These are phyloP conservation scores for Neotropicomus parvogracilis DNA, from an alignment of 1,284 basidiomycete genomes.

Conservation along the genomic window DNA sequence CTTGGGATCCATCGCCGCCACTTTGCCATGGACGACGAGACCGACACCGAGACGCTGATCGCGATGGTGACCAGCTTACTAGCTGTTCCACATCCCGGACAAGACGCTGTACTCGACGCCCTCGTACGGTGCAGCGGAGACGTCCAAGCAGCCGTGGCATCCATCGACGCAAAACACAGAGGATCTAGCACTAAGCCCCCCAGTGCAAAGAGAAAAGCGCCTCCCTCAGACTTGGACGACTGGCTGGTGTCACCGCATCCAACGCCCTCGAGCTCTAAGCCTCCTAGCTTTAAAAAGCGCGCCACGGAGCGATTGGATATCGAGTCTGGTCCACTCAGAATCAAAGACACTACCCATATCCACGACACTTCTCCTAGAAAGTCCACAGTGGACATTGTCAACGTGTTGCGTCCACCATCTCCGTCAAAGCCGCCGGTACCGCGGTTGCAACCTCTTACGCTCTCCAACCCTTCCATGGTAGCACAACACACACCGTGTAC, in stretches of 20 bases:
- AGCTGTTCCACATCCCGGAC: slow-evolving; percentile 34
- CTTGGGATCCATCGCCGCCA: too few species aligned
- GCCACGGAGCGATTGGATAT: slow-evolving; percentile 4
- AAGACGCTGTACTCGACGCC: slow-evolving; percentile 53
- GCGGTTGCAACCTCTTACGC: slow-evolving; percentile 51
- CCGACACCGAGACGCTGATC: slow-evolving; percentile 67
- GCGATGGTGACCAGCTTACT: slow-evolving; percentile 64
- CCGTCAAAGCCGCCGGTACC: slow-evolving; percentile 38
- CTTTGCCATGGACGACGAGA: slow-evolving; percentile 24
- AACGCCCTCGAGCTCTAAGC: slow-evolving; percentile 22
- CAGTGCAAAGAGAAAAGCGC: slow-evolving; percentile 39
- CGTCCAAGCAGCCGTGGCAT: slow-evolving; percentile 51
- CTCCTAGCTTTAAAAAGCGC: slow-evolving; percentile 25
- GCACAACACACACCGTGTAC: slow-evolving; percentile 75
- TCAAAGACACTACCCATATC: slow-evolving; percentile 20
- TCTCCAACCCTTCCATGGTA: slow-evolving; percentile 57
- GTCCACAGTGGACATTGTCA: slow-evolving; percentile 48
- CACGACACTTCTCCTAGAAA: slow-evolving; percentile 24
- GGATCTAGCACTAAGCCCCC: slow-evolving; percentile 14
- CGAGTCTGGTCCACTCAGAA: slow-evolving; percentile 4
- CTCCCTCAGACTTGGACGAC: slow-evolving; percentile 43
- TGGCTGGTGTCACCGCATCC: slow-evolving; percentile 46
- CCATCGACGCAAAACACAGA: slow-evolving; percentile 30
- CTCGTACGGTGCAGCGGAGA: slow-evolving; percentile 61
- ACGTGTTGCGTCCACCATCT: slow-evolving; percentile 51